These are phyloP conservation scores for Dipteronia sinensis DNA, from an alignment of 345 rosid genomes.

Conservation along the genomic window DNA sequence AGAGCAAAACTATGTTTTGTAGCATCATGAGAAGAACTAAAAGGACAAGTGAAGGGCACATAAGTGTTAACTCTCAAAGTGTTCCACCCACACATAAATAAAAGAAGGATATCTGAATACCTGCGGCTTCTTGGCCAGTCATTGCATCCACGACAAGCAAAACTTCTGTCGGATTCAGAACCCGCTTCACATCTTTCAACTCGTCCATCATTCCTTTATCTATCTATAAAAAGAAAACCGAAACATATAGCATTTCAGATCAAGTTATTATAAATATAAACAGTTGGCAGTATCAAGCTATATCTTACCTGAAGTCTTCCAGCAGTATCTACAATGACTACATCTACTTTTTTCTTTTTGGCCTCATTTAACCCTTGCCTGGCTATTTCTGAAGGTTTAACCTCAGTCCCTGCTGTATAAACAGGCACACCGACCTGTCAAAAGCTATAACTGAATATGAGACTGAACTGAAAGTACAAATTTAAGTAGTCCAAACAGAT, in stretches of 20 bases:
- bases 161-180: conserved; percentile 84
- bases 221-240: conserved; percentile 50
- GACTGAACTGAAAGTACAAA: conserved; percentile 14
- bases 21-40: neutral
- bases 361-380: conserved; percentile 88
- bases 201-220: conserved; percentile 99
- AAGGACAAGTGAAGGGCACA: neutral
- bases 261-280: neutral
- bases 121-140: conserved; percentile 99
- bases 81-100: neutral
- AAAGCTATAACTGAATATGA: conserved; percentile 37
- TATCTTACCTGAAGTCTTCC: conserved; percentile 91
- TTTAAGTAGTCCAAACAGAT: conserved; percentile 4
- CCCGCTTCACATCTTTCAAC: conserved; percentile 88
- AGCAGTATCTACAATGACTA: conserved; percentile 93
- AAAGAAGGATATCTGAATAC: conserved; percentile 33
- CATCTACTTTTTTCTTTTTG: conserved; percentile 76
- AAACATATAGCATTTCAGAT: conserved; percentile 1
- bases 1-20: neutral
- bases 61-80: neutral
- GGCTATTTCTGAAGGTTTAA: conserved; percentile 88
- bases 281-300: neutral
- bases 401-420: conserved; percentile 82
- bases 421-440: conserved; percentile 91
- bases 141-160: conserved; percentile 98